phyloP scores from a whole-genome alignment of 352 stramenopile species.

The Phytophthora pseudosyringae region DNA sequence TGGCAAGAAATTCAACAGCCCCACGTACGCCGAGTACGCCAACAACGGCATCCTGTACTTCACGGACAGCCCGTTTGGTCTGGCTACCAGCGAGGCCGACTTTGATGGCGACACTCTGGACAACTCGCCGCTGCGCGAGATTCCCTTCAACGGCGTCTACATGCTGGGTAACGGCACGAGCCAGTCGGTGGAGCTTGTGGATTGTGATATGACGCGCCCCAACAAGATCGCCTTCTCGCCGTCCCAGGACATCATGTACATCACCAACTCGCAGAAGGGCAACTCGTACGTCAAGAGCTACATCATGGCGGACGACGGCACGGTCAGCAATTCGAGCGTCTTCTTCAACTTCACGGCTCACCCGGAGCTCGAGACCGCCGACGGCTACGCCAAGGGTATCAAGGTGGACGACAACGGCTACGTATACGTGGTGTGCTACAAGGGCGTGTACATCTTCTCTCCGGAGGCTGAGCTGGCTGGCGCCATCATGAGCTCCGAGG shows the following conservation, averaged over 20 bases:
- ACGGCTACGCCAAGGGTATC: conserved; percentile 73
- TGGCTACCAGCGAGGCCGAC: conserved; percentile 62
- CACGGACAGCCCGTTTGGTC: conserved; percentile 78
- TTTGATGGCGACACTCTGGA: conserved; percentile 72
- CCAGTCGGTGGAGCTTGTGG: conserved; percentile 61
- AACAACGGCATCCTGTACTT: conserved; percentile 78
- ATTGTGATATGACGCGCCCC: conserved; percentile 80
- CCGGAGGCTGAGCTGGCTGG: conserved; percentile 58
- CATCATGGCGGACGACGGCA: conserved; percentile 59
- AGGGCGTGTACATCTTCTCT: conserved; percentile 79
- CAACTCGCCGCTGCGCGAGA: conserved; percentile 71
- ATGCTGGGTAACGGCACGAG: conserved; percentile 58
- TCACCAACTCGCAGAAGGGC: conserved; percentile 78
- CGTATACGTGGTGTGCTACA: conserved; percentile 79
- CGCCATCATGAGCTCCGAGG: conserved; percentile 59
- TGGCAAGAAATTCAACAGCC: conserved; percentile 83
- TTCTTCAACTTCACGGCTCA: conserved; percentile 85
- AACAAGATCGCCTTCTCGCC: conserved; percentile 88
- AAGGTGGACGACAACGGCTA: conserved; percentile 78
- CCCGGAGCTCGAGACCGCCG: conserved; percentile 62
- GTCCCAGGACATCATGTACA: conserved; percentile 75
- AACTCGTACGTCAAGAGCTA: conserved; percentile 86
- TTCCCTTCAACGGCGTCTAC: conserved; percentile 85
- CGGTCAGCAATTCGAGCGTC: conserved; percentile 51
- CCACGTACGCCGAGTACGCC: conserved; percentile 71